These are phyloP conservation scores for Lyophyllum semitale DNA, from an alignment of 768 basidiomycete species.

Conservation along the genomic window DNA sequence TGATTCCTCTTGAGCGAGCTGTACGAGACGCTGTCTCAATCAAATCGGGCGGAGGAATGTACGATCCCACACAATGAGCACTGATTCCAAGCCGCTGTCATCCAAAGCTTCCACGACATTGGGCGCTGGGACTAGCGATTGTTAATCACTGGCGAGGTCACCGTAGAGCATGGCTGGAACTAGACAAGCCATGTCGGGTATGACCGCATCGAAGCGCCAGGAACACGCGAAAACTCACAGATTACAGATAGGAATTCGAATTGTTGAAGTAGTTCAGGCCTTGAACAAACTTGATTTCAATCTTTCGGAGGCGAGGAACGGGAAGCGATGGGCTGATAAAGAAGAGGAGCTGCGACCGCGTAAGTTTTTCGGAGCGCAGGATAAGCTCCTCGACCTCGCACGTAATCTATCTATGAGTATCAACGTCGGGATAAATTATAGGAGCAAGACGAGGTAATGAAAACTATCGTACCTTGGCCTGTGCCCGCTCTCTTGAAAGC, in stretches of 20 bases:
- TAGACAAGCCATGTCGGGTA: constrained; percentile 7
- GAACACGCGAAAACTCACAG: constrained; percentile 5
- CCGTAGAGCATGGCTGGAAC: not conserved
- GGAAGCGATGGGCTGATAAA: not conserved
- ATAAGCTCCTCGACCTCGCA: not conserved
- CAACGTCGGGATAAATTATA: too few relatives aligned
- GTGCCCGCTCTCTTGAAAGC: too few relatives aligned
- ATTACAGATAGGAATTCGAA: constrained; percentile 5
- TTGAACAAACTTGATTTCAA: not conserved
- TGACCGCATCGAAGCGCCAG: constrained; percentile 10
- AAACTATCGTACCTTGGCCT: too few relatives aligned
- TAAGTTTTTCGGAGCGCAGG: not conserved
- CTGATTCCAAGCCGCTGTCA: constrained; percentile 6
- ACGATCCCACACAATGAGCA: not conserved
- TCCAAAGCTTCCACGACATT: constrained; percentile 2
- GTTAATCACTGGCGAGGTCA: constrained; percentile 2
- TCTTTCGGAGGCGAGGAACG: not conserved
- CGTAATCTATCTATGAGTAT: too few relatives aligned
- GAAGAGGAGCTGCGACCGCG: not conserved
- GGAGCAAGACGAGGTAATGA: too few relatives aligned
- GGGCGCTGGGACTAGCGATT: not conserved
- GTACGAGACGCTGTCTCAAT: too few relatives aligned
- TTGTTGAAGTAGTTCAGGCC: constrained; percentile 10
- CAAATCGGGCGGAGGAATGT: too few relatives aligned
- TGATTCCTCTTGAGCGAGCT: too few relatives aligned